Evolutionary conservation across 1,284 basidiomycete genomes (phyloP).

Genomic region (Microbotryomycetes sp.): DNA sequence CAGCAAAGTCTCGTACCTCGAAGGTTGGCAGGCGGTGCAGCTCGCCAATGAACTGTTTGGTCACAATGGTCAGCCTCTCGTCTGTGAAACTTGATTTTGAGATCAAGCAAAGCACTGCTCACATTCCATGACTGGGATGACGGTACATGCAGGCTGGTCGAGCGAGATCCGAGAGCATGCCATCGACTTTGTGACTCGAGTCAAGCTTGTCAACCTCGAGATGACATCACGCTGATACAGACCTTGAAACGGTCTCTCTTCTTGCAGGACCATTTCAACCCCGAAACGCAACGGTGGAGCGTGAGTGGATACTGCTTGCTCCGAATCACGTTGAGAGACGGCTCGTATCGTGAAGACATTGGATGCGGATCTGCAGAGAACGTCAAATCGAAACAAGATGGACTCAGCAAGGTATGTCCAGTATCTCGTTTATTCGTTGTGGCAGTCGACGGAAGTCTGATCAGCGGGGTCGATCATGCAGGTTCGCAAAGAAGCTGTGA

Average conservation of each 20-base stretch:
- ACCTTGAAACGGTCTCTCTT: background rate
- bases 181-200: slow-evolving; percentile 53
- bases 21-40: slow-evolving; percentile 95
- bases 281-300: slow-evolving; percentile 58
- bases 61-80: slow-evolving; percentile 58
- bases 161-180: slow-evolving; percentile 71
- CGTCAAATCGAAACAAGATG: slow-evolving; percentile 70
- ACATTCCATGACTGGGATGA: background rate
- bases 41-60: slow-evolving; percentile 98
- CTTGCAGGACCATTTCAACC: slow-evolving; percentile 55
- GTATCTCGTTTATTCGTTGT: slow-evolving; percentile 3
- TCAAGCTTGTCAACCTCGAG: background rate
- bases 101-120: background rate
- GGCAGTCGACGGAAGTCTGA: background rate
- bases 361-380: slow-evolving; percentile 88
- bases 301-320: slow-evolving; percentile 80
- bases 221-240: slow-evolving; percentile 48
- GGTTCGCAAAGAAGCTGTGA: slow-evolving; percentile 97
- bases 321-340: slow-evolving; percentile 79
- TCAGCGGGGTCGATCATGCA: slow-evolving; percentile 43
- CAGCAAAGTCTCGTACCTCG: slow-evolving; percentile 80
- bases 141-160: slow-evolving; percentile 59
- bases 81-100: background rate
- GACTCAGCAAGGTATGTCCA: slow-evolving; percentile 76
- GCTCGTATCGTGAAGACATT: slow-evolving; percentile 84